Percentiles rank a stretch among this genome's conserved stretches.
These are phyloP conservation scores for Rhexocercosporidium sp. DNA, from an alignment of 2,329 filamentous ascomycete genomes.

Conservation along the genomic window DNA sequence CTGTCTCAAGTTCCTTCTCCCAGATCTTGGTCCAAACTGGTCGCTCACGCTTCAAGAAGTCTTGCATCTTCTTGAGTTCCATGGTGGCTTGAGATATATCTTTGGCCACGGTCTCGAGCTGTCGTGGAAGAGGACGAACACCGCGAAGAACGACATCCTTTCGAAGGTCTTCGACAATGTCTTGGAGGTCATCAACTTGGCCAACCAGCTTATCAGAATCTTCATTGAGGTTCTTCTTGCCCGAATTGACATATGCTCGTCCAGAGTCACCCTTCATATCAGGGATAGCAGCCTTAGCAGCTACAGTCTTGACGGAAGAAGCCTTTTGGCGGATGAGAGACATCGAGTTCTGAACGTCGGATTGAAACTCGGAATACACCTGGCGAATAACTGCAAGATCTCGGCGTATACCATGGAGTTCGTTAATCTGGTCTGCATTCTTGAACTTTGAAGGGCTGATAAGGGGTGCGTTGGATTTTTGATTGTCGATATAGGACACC, in stretches of 20 bases:
- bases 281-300: slow-evolving; percentile 73
- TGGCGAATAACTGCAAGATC: slow-evolving; percentile 92
- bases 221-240: slow-evolving; percentile 83
- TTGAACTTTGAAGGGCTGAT: slow-evolving; percentile 38
- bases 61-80: slow-evolving; percentile 92
- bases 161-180: slow-evolving; percentile 92
- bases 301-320: slow-evolving; percentile 75
- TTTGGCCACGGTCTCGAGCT: slow-evolving; percentile 87
- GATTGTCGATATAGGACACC: slow-evolving; percentile 36
- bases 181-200: slow-evolving; percentile 95
- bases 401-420: slow-evolving; percentile 81
- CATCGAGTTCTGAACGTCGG: slow-evolving; percentile 90
- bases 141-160: slow-evolving; percentile 96
- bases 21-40: slow-evolving; percentile 99
- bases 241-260: slow-evolving; percentile 80
- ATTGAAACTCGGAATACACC: slow-evolving; percentile 89
- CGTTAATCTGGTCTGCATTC: slow-evolving; percentile 67
- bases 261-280: slow-evolving; percentile 79
- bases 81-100: slow-evolving; percentile 82
- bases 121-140: slow-evolving; percentile 86
- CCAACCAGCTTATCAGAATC: slow-evolving; percentile 91
- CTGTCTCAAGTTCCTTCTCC: slow-evolving; percentile 95
- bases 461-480: slow-evolving; percentile 34
- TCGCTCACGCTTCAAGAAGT: slow-evolving; percentile 89
- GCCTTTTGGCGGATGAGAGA: slow-evolving; percentile 81